Evolutionary conservation across 2,329 filamentous ascomycete species (phyloP).

Genomic region (Ascochyta lentis): DNA sequence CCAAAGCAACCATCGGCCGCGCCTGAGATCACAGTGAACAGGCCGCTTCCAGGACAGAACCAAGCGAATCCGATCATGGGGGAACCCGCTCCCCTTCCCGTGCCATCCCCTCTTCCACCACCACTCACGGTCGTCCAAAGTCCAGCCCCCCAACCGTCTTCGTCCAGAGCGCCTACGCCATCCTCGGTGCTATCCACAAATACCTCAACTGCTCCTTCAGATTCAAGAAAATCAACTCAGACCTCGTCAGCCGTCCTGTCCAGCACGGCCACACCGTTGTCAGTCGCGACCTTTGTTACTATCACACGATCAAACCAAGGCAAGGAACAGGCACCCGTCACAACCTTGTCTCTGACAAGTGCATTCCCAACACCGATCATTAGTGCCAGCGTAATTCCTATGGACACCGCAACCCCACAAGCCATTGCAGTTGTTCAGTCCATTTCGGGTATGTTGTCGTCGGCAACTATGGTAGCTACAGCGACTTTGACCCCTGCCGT

Average conservation of each 20-base stretch:
- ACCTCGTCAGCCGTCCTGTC: background rate
- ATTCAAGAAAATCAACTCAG: background rate
- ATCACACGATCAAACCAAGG: conserved; percentile 3
- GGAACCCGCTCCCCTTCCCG: background rate
- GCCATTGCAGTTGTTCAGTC: conserved; percentile 3
- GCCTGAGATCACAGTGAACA: conserved; percentile 1
- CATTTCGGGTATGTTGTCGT: background rate
- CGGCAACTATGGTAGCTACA: background rate
- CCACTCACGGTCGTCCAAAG: background rate
- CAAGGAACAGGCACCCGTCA: background rate
- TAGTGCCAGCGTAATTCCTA: background rate
- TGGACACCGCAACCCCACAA: background rate
- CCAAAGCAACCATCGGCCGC: background rate
- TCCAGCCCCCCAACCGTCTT: background rate
- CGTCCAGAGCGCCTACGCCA: background rate
- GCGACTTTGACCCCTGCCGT: background rate
- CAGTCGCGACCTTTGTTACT: conserved; percentile 6
- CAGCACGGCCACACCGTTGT: background rate
- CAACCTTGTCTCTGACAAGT: background rate
- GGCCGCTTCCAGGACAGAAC: conserved; percentile 12
- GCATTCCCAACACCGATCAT: background rate
- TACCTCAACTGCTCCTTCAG: background rate
- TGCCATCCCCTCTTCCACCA: background rate
- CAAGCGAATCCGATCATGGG: conserved; percentile 1
- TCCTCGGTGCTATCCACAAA: background rate